phyloP scores from a whole-genome alignment of 192 early-diverging fungal genomes.

The Coemansia sp. region DNA sequence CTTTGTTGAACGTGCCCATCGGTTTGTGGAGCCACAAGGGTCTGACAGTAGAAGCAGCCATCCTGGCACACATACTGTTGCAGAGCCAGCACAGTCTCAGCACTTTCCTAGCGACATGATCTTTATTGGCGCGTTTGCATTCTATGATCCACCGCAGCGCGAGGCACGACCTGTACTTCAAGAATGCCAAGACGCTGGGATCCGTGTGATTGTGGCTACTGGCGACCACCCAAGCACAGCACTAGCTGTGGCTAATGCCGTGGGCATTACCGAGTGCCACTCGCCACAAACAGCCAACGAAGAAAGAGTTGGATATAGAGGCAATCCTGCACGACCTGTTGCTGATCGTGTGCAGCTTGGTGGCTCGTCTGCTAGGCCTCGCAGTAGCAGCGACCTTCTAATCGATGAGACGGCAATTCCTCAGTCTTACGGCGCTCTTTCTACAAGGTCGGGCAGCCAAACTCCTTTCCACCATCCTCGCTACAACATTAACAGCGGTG shows the following conservation, averaged over 20 bases:
- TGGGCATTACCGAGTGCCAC: conserved; percentile 36
- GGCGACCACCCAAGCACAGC: conserved; percentile 52
- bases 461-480: not conserved
- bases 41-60: not conserved
- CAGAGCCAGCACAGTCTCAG: not conserved
- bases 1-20: not conserved
- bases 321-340: not conserved
- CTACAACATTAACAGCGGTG: not conserved
- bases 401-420: not conserved
- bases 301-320: not conserved
- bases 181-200: conserved; percentile 46
- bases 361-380: not conserved
- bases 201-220: conserved; percentile 48
- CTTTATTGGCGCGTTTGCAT: conserved; percentile 51
- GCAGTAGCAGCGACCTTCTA: not conserved
- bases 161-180: conserved; percentile 38
- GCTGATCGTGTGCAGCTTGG: not conserved
- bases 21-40: conserved; percentile 2
- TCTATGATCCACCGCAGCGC: conserved; percentile 48
- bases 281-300: not conserved
- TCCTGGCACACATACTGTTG: not conserved
- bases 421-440: conserved; percentile 7
- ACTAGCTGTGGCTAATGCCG: conserved; percentile 36
- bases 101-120: conserved; percentile 27
- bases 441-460: not conserved